Percentiles rank a stretch among this genome's conserved stretches.
Evolutionary conservation across 495 filamentous ascomycete genomes (phyloP).

Genomic region (Neurospora intermedia): DNA sequence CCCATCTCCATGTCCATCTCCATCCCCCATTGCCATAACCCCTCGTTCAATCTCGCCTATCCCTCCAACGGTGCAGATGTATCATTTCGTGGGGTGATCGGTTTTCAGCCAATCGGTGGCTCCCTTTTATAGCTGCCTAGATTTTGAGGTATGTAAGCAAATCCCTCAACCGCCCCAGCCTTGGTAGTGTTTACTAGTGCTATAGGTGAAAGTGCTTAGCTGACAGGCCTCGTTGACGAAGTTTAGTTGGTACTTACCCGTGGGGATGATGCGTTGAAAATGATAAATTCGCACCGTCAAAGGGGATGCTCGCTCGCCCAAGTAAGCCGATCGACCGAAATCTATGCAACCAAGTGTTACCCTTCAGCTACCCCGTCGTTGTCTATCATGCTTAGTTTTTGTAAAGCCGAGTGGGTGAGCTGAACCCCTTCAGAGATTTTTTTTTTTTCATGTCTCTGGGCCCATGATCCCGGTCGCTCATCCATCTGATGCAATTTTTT

Average conservation of each 20-base stretch:
- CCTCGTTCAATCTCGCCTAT: not conserved
- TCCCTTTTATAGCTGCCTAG: too few relatives aligned
- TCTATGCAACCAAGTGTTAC: not conserved
- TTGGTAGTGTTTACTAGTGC: too few relatives aligned
- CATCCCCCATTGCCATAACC: not conserved
- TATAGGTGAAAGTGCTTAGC: too few relatives aligned
- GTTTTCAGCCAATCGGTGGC: too few relatives aligned
- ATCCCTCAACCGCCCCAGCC: too few relatives aligned
- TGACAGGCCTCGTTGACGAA: too few relatives aligned
- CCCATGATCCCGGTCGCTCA: not conserved
- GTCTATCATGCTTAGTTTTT: not conserved
- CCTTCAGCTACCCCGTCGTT: not conserved
- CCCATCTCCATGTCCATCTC: not conserved
- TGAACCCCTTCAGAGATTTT: not conserved
- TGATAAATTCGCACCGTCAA: too few relatives aligned
- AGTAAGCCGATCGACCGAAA: not conserved
- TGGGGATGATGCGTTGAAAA: too few relatives aligned
- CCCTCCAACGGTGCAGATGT: too few relatives aligned
- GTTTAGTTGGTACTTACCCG: too few relatives aligned
- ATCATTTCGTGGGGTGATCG: too few relatives aligned
- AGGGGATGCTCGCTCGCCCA: not conserved
- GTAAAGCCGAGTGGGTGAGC: not conserved
- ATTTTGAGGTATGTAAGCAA: too few relatives aligned
- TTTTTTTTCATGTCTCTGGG: not conserved
- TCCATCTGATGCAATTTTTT: not conserved